These are phyloP conservation scores for Penicillium simplicissimum DNA, from an alignment of 495 filamentous ascomycete species.

Conservation along the genomic window DNA sequence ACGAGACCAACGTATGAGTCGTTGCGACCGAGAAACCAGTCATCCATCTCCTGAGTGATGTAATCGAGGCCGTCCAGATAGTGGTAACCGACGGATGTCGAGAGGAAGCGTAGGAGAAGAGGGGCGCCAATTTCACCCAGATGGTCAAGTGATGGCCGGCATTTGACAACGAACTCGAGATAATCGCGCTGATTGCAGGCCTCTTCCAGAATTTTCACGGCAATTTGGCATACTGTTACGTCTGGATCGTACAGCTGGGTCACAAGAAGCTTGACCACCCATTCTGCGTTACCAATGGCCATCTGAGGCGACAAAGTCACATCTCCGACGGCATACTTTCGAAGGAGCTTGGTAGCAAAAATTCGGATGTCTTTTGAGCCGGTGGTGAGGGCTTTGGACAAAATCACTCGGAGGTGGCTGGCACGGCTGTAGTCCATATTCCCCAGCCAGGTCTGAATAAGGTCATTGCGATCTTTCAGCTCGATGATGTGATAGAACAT, in stretches of 20 bases:
- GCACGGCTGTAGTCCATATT: slow-evolving; percentile 90
- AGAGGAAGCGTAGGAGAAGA: slow-evolving; percentile 87
- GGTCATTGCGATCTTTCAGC: slow-evolving; percentile 81
- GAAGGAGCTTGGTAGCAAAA: slow-evolving; percentile 76
- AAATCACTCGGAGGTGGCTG: slow-evolving; percentile 85
- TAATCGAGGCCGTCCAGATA: slow-evolving; percentile 97
- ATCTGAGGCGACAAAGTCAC: slow-evolving; percentile 32
- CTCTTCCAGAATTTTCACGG: slow-evolving; percentile 95
- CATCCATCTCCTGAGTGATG: slow-evolving; percentile 98
- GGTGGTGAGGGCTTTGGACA: slow-evolving; percentile 89
- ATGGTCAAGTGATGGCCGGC: slow-evolving; percentile 92
- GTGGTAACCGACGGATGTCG: slow-evolving; percentile 94
- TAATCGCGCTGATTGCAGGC: slow-evolving; percentile 88
- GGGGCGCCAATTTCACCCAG: slow-evolving; percentile 96
- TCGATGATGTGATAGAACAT: slow-evolving; percentile 99
- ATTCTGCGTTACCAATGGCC: slow-evolving; percentile 64
- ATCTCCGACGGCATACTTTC: slow-evolving; percentile 70
- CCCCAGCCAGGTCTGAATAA: slow-evolving; percentile 80
- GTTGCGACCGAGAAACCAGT: slow-evolving; percentile 96
- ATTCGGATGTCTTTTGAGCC: slow-evolving; percentile 90
- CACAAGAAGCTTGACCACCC: slow-evolving; percentile 94
- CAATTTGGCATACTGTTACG: slow-evolving; percentile 91
- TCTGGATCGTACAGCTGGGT: slow-evolving; percentile 97
- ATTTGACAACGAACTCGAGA: slow-evolving; percentile 94
- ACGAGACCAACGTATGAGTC: slow-evolving; percentile 93